Conservation (phyloP, 2,329 filamentous ascomycete genomes). For the Dryadomyces quercus-mongolicae region DNA sequence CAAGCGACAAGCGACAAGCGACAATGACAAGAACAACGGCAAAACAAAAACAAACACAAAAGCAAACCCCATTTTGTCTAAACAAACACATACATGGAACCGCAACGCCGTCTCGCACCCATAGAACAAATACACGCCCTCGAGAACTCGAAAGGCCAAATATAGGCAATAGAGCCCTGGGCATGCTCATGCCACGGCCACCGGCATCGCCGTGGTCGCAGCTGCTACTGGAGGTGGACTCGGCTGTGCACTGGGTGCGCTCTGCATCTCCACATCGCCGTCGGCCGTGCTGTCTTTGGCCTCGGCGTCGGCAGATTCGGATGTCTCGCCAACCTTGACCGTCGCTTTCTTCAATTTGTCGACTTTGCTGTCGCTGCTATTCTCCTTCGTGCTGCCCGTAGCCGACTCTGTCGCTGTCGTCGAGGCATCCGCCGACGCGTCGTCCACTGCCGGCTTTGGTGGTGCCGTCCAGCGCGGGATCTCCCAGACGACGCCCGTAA, state of each 20-base stretch:
- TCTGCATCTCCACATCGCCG: slow-evolving; percentile 41
- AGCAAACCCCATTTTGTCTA: background rate
- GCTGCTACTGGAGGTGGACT: slow-evolving; percentile 28
- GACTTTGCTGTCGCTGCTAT: slow-evolving; percentile 27
- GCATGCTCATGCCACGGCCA: slow-evolving; percentile 3
- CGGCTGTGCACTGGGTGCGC: slow-evolving; percentile 35
- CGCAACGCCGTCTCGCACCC: background rate
- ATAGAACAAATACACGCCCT: background rate
- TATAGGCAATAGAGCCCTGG: background rate
- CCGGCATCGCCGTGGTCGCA: slow-evolving; percentile 4
- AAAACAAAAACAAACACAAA: background rate
- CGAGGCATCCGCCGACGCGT: slow-evolving; percentile 21
- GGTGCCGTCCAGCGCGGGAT: slow-evolving; percentile 74
- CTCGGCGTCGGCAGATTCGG: background rate
- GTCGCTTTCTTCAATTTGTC: background rate
- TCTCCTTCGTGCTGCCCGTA: slow-evolving; percentile 48
- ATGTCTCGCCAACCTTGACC: background rate
- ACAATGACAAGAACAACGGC: background rate
- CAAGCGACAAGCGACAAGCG: background rate
- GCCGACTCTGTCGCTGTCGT: slow-evolving; percentile 13
- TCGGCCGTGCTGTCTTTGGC: slow-evolving; percentile 8
- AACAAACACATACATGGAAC: background rate
- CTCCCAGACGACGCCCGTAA: slow-evolving; percentile 77
- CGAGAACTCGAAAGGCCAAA: background rate
- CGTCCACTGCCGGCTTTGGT: slow-evolving; percentile 32